Evolutionary conservation across 2,329 filamentous ascomycete genomes (phyloP).

Genomic region (Hirsutella minnesotensis): DNA sequence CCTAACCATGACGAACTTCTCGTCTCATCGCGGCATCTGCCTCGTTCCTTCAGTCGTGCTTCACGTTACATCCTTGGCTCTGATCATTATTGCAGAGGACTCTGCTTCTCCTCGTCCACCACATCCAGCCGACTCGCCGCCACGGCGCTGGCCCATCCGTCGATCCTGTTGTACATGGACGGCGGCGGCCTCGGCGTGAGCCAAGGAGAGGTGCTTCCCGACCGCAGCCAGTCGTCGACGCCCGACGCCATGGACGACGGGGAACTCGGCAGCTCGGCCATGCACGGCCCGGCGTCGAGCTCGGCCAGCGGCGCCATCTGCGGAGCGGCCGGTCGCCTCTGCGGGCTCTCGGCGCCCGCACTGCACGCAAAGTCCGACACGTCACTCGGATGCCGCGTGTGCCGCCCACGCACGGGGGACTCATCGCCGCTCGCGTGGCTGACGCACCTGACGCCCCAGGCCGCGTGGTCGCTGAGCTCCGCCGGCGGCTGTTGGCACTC

Average conservation of each 20-base stretch:
- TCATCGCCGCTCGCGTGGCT: constrained; percentile 26
- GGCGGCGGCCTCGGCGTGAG: constrained; percentile 10
- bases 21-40: neutral
- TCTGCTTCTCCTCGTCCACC: constrained; percentile 27
- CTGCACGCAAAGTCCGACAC: constrained; percentile 29
- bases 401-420: constrained; percentile 18
- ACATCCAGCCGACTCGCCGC: constrained; percentile 12
- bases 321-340: neutral
- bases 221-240: constrained; percentile 13
- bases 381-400: constrained; percentile 30
- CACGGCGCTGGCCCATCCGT: neutral
- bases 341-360: neutral
- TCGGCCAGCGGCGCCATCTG: constrained; percentile 14
- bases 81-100: neutral
- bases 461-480: neutral
- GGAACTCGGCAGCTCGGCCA: constrained; percentile 24
- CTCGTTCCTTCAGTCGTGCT: too few relatives aligned
- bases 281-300: constrained; percentile 21
- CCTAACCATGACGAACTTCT: too few relatives aligned
- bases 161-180: neutral
- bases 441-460: constrained; percentile 10
- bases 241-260: constrained; percentile 1
- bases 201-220: neutral
- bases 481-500: neutral
- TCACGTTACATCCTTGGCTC: too few relatives aligned